Evolutionary conservation across 257 asterid genomes (phyloP), one percentile per base, ranked within the genome.

Genomic region (Nicotiana sylvestris): DNA sequence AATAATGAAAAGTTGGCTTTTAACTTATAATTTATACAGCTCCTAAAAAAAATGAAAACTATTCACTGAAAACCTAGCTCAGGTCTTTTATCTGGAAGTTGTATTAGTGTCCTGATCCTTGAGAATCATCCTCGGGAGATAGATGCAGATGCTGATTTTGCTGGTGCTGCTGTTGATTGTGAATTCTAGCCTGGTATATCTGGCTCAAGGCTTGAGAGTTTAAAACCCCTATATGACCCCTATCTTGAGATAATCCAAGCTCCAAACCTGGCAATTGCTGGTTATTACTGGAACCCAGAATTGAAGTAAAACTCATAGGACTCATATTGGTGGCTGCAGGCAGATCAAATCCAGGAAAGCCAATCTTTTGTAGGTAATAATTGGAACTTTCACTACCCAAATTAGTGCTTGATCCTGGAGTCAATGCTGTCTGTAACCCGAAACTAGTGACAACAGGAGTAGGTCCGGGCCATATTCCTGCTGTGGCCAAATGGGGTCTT

Each of bases 211-310:
- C 83, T 30, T 87, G 93, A 55, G 89, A 89, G 82, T 84, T 89
- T 16, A 91, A 68, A 69, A 87, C 90, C 39, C 95, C 96, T 53
- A 90, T 68, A 76, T 90, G 93, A 37, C 92, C 95, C 76, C 51
- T 43, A 9, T 93, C 98, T 76, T 93, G 97, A 32, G 98, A 86
- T 15, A 93, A 69, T 37, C 98, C 97, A 4, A 93, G 93, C 81
- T 92, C 97, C 84, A 93, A 88, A 35, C 95, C 98, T 67, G 97
- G 97, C 39, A 87, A 86, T 72, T 89, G 93, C n/a, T 56, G 61
- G 65, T 87, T 93, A 16, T 60, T 60, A 65, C 35, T 87, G 9
- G 80, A 87, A 43, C 93, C 91, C 86, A 92, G 65, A 83, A 93
- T 89, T 55, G 95, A 92, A 51, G 89, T 83, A 82, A 92, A 93